These are phyloP conservation scores for Lasiosphaeris hirsuta DNA, from an alignment of 495 filamentous ascomycete species.

Conservation along the genomic window DNA sequence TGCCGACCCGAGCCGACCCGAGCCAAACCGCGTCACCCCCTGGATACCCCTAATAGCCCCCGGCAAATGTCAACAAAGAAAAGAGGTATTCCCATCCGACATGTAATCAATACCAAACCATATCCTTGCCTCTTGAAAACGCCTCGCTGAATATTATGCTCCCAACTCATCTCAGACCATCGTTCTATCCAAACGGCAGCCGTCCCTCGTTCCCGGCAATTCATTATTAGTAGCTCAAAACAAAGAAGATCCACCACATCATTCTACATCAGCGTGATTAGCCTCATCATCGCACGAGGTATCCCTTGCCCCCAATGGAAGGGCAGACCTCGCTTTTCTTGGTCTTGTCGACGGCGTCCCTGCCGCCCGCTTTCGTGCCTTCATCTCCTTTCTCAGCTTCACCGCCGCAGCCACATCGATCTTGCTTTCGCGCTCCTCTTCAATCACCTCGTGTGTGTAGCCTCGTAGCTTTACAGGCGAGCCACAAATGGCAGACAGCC, in stretches of 20 bases:
- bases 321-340: conserved; percentile 3
- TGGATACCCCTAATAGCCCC: too few species aligned
- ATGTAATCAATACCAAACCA: background rate
- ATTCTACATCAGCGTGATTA: conserved; percentile 18
- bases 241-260: background rate
- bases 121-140: background rate
- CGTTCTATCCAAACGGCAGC: background rate
- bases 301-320: background rate
- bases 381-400: conserved; percentile 32
- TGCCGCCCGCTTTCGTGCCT: conserved; percentile 23
- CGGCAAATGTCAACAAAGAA: background rate
- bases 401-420: conserved; percentile 28
- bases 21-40: too few species aligned
- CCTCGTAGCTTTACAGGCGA: background rate
- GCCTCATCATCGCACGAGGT: conserved; percentile 11
- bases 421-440: conserved; percentile 21
- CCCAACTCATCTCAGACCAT: background rate
- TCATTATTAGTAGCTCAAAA: background rate
- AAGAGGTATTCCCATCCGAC: background rate
- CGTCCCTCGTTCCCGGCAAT: background rate
- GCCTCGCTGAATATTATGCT: background rate
- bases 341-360: background rate
- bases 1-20: too few species aligned
- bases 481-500: conserved; percentile 9
- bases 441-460: conserved; percentile 5